Base-by-base conservation (phyloP, 106 monocot genomes). In the Agapanthus africanus region DNA sequence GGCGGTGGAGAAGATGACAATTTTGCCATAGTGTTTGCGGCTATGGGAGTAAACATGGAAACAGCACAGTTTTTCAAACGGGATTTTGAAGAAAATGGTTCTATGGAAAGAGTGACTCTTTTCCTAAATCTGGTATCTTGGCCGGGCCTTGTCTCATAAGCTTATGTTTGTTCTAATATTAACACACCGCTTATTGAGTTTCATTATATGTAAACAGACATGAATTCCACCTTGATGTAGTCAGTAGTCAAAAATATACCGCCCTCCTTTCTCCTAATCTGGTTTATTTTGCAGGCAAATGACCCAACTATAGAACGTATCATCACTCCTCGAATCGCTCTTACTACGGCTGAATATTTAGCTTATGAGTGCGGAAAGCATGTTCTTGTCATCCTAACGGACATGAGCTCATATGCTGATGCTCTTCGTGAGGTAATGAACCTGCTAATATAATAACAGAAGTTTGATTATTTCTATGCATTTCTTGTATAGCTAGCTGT, bases 41-140 rank as follows among this genome's bases (percentile, higher is more conserved):
- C 95, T 59, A 95, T 95, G 95, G 95, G 95, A 67, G 95, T 95
- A 35, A 95, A 95, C 66, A 95, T 95, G 95, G 95, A 95, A 65
- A 95, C 95, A 37, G 95, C 95, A 42, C 95, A 95, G 78, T 95
- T 95, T 79, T 95, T 95, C 72, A 95, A 95, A 59, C 91, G 91
- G 72, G 95, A 95, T 84, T 95, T 95, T 80, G 95, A 95, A 82
- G 95, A 95, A 75, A 95, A 95, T 80, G 95, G 95, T 44, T 95
- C 95, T n/a, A 95, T 95, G 95, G 95, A 95, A 79, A 83, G 95
- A 68, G 95, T 95, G 49, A 95, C 95, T 5, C 88, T 95, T 71
- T 95, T 95, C 59, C 79, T 95, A 37, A 95, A 95, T 81, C 81
- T 95, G 95, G 95, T 95, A 84, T 35, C 0, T 78, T 65, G 11